A percentile compares a stretch with the other conserved stretches of the same genome.
Evolutionary conservation across 306 rosid species (phyloP).

Genomic region (Macrotyloma uniflorum): DNA sequence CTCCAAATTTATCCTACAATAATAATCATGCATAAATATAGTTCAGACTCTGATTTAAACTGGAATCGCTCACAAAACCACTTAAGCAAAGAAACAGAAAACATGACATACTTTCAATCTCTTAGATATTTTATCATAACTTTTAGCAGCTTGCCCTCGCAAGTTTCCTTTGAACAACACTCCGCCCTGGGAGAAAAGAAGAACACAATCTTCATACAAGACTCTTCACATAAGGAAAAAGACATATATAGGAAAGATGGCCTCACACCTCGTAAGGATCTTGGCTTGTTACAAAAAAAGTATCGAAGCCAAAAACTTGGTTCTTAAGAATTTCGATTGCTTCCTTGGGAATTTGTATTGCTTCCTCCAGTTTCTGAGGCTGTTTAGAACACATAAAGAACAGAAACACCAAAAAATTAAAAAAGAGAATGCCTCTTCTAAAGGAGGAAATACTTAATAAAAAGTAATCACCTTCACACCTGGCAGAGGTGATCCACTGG

Average conservation of each 20-base stretch:
- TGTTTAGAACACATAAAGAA: conserved; percentile 46
- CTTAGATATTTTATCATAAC: conserved; percentile 84
- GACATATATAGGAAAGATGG: conserved; percentile 18
- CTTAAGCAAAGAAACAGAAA: conserved; percentile 1
- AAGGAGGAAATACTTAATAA: conserved; percentile 34
- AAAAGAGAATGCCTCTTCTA: conserved; percentile 35
- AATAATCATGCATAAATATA: conserved; percentile 5
- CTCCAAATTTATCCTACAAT: conserved; percentile 81
- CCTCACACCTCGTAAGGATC: conserved; percentile 91
- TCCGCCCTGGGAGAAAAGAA: conserved; percentile 70
- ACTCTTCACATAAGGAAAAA: conserved; percentile 24
- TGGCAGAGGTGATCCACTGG: conserved; percentile 98
- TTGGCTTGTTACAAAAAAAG: conserved; percentile 88
- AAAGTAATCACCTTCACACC: conserved; percentile 90
- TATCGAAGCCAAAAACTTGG: conserved; percentile 95
- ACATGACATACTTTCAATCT: conserved; percentile 70
- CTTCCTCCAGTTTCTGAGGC: conserved; percentile 83
- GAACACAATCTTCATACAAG: conserved; percentile 26
- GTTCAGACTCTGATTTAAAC: conserved; percentile 26
- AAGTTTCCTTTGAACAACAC: conserved; percentile 94
- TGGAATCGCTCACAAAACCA: conserved; percentile 32
- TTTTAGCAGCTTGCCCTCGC: conserved; percentile 84
- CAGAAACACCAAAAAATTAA: conserved; percentile 33
- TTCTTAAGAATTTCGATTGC: conserved; percentile 75
- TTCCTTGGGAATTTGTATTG: conserved; percentile 79